Evolutionary conservation across 805 yeast genomes (phyloP), one percentile per base, ranked within the genome.

Genomic region (Yarrowia hollandica): DNA sequence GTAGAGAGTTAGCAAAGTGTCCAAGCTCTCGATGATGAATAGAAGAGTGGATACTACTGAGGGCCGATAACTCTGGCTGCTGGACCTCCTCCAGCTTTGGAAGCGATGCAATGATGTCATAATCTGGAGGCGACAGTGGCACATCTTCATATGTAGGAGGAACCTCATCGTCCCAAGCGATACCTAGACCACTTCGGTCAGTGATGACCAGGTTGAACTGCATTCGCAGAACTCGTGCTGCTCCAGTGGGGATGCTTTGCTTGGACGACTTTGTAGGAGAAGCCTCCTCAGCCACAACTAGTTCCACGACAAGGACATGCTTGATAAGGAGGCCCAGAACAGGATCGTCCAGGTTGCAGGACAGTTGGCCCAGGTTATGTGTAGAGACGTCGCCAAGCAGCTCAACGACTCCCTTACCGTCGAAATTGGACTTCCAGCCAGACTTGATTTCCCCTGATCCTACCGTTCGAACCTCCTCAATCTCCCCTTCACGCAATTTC

Each of bases 91-190:
- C 71, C 18, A 69, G 50, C 9, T 63, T 48, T 12, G 71, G 68
- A 26, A 64, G 58, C 26, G 60, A 62, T n/a, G 67, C 68, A 1
- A 71, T 65, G 14, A 61, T 62, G 34, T 73, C 78, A 71, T 94
- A 92, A 2, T 83, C 82, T 1, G 99, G 99, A 0, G 99, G 99
- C 19, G 91, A 83, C 39, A 89, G 76, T 0, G 95, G 83, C 18
- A 94, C 90, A 64, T 90, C 92, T 58, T 83, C 89, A 67, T 94
- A 94, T 18, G 90, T 87, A 1, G 99, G 99, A 1, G 99, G 99
- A 15, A 95, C 98, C 72, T 94, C 99, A 69, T 92, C 97, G 72
- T 92, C 97, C 98, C 99, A 94, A 0, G 97, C 87, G 26, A 94
- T 89, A 4, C 99, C 99, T 38, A 94, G 77, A 0, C 99, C 99